Evolutionary conservation across 148 eudicot species (phyloP).

Genomic region (Persicaria maculosa): DNA sequence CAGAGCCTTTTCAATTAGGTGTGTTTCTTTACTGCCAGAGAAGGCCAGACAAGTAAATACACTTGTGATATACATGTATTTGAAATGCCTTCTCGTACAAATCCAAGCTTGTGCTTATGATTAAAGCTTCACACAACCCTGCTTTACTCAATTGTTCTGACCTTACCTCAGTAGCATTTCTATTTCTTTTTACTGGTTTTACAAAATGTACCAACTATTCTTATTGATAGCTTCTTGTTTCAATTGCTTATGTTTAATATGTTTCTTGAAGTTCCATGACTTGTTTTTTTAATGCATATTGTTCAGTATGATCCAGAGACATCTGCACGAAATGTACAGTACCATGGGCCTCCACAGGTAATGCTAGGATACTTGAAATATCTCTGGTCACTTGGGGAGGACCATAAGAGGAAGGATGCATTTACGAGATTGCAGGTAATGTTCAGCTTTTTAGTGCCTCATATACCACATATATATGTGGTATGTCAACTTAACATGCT

Average conservation of each 20-base stretch:
- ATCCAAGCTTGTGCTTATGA: neutral
- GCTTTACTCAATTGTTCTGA: neutral
- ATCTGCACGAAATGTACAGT: slow-evolving; percentile 56
- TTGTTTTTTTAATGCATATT: neutral
- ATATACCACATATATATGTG: neutral
- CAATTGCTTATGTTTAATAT: neutral
- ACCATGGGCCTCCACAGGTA: slow-evolving; percentile 86
- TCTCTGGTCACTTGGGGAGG: slow-evolving; percentile 96
- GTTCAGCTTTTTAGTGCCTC: neutral
- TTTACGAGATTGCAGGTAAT: slow-evolving; percentile 72
- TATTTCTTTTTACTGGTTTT: neutral
- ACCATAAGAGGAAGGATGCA: slow-evolving; percentile 88
- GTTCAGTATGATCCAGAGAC: slow-evolving; percentile 89
- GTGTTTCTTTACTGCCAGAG: neutral
- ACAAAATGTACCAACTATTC: neutral
- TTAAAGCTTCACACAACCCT: neutral
- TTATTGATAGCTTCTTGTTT: neutral
- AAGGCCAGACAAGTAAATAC: neutral
- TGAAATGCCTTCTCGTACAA: neutral
- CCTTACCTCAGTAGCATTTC: neutral
- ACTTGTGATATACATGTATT: neutral
- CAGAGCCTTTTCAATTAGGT: neutral
- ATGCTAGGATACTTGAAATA: slow-evolving; percentile 87
- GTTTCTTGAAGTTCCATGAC: neutral
- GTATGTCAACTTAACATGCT: neutral